Evolutionary conservation across 2,329 filamentous ascomycete species (phyloP).

Genomic region (Metarhizium anisopliae): DNA sequence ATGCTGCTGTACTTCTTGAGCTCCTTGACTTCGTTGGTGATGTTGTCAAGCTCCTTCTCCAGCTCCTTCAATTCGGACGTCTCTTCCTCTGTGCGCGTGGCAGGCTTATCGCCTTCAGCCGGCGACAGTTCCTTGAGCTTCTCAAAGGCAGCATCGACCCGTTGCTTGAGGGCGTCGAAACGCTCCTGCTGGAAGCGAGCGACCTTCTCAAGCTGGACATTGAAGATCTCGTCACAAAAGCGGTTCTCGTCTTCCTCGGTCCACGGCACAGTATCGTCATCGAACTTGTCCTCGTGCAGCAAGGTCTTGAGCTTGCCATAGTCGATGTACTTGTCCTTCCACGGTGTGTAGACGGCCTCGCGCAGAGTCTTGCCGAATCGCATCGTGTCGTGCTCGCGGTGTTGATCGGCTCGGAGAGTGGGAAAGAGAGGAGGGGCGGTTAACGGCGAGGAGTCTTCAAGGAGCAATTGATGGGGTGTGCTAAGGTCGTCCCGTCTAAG

Average conservation of each 20-base stretch:
- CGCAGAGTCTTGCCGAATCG: constrained; percentile 87
- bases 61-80: constrained; percentile 57
- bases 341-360: constrained; percentile 71
- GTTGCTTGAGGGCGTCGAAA: constrained; percentile 48
- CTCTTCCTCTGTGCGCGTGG: constrained; percentile 36
- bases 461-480: background rate
- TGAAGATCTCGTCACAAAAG: constrained; percentile 93
- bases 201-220: constrained; percentile 91
- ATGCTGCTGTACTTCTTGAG: constrained; percentile 91
- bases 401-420: background rate
- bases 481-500: background rate
- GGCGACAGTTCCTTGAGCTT: constrained; percentile 73
- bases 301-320: constrained; percentile 88
- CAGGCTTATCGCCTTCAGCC: constrained; percentile 23
- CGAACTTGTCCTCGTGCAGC: constrained; percentile 63
- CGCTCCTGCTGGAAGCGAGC: constrained; percentile 78
- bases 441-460: background rate
- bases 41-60: constrained; percentile 70
- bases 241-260: constrained; percentile 87
- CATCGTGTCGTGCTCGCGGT: constrained; percentile 45
- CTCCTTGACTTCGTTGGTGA: constrained; percentile 86
- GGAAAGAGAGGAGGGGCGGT: background rate
- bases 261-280: constrained; percentile 62
- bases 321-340: constrained; percentile 92
- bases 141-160: constrained; percentile 49